Evolutionary conservation across 2,329 filamentous ascomycete genomes (phyloP), one percentile per base, ranked within the genome.

Genomic region (Rhinocladiella mackenziei): DNA sequence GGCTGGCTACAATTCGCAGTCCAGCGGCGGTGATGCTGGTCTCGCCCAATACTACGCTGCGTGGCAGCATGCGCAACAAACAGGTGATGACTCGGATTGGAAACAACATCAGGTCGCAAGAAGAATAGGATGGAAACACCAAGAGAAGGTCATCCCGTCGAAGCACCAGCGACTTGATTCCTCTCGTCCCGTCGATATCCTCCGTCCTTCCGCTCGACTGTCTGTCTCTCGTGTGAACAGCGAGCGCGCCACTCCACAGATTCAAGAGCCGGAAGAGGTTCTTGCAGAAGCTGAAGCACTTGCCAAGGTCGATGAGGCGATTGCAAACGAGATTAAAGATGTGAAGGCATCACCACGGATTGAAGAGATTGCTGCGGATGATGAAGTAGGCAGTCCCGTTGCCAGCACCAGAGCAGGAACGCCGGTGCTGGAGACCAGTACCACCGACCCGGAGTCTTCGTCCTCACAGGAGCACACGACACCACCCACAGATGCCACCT

Each of bases 1-100:
- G 54, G 65, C 72, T 46, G 81, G 85, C 54, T 73, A 78, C 57
- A 76, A 77, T 43, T 69, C 73, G 45, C 64, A 61, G 46, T 59
- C 58, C 30, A 58, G 61, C 17, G 63, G 63, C 13, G 67, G 63
- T 45, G 77, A 84, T 69, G 77, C 77, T 52, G 85, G 84, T 48
- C 63, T 97, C 75, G 89, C 89, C 51, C 89, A 87, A 58, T 96
- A 95, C 68, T 94, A 89, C 60, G 88, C 92, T 65, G 86, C 88
- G 42, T 85, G 92, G 72, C 88, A 91, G 66, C 84, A 85, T 64
- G 78, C 83, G 53, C 81, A 91, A 63, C 75, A 75, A 47, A 74
- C 76, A 37, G 83, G 75, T 26, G 69, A 81, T 35, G 84, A 88
- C 38, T 81, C 84, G 56, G 89, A 96, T 63, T 95, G 88, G 88